Evolutionary conservation across 2,329 filamentous ascomycete genomes (phyloP).

Genomic region (Xenosphaeropsis pyriputrescens): DNA sequence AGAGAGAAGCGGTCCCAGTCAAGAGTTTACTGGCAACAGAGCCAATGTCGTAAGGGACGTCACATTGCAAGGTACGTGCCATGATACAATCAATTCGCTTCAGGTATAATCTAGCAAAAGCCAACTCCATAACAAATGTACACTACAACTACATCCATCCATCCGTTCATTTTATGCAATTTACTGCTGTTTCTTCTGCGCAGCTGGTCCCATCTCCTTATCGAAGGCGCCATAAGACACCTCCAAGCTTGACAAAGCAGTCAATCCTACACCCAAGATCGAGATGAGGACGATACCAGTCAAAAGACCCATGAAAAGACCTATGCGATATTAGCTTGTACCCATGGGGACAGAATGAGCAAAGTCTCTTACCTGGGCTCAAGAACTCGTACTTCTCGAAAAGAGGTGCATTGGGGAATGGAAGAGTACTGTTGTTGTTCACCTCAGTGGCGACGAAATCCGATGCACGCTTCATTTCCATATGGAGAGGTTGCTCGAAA

Average conservation of each 20-base stretch:
- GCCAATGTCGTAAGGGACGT: slow-evolving; percentile 58
- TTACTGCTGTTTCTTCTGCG: slow-evolving; percentile 65
- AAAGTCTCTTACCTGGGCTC: slow-evolving; percentile 54
- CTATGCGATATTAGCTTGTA: slow-evolving; percentile 25
- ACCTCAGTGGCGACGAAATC: slow-evolving; percentile 17
- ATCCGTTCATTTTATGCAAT: background rate
- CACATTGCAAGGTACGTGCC: slow-evolving; percentile 45
- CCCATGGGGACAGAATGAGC: background rate
- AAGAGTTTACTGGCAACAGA: too few relatives aligned
- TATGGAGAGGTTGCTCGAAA: slow-evolving; percentile 47
- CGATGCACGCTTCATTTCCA: slow-evolving; percentile 59
- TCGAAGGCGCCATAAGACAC: slow-evolving; percentile 92
- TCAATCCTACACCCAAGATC: slow-evolving; percentile 68
- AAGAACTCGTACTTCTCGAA: slow-evolving; percentile 96
- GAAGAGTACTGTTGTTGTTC: slow-evolving; percentile 27
- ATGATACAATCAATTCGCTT: slow-evolving; percentile 43
- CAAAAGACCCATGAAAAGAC: slow-evolving; percentile 77
- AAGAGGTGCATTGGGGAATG: slow-evolving; percentile 34
- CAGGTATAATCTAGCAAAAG: background rate
- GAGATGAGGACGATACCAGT: slow-evolving; percentile 55
- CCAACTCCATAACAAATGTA: background rate
- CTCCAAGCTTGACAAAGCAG: slow-evolving; percentile 64
- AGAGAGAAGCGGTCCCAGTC: too few relatives aligned
- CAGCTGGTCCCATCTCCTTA: slow-evolving; percentile 83
- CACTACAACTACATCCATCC: slow-evolving; percentile 1